Conservation (phyloP, 345 rosid genomes). For the Ceriops decandra region DNA sequence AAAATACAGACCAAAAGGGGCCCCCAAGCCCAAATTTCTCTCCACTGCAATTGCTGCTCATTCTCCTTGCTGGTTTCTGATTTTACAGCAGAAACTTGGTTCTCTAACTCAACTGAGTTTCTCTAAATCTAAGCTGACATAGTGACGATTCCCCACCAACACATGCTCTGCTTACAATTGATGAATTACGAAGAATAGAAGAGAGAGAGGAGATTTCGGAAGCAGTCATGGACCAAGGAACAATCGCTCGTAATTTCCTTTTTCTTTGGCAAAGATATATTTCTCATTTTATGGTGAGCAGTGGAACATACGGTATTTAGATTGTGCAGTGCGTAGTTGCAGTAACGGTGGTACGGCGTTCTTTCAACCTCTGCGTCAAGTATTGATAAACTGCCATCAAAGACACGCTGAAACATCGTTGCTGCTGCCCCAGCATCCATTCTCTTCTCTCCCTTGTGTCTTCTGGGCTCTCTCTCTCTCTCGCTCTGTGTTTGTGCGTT, state of each 20-base stretch:
- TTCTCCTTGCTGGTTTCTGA: too few relatives aligned
- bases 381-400: constrained; percentile 7
- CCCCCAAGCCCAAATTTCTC: too few relatives aligned
- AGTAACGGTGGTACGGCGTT: constrained; percentile 17
- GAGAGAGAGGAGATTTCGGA: too few relatives aligned
- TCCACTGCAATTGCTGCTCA: too few relatives aligned
- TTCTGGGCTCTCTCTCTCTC: neutral
- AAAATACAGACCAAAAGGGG: too few relatives aligned
- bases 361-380: constrained; percentile 1
- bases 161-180: too few relatives aligned
- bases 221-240: too few relatives aligned
- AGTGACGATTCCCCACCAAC: too few relatives aligned
- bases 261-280: neutral
- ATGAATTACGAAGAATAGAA: too few relatives aligned
- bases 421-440: neutral
- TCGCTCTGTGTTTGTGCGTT: neutral
- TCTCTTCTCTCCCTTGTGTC: neutral
- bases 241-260: neutral
- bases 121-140: too few relatives aligned
- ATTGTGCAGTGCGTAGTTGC: constrained; percentile 10
- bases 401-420: neutral
- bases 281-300: neutral
- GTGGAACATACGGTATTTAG: neutral
- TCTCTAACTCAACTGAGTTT: too few relatives aligned
- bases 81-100: too few relatives aligned